Conservation (phyloP, 768 basidiomycete species). For the Boletus reticulatus region DNA sequence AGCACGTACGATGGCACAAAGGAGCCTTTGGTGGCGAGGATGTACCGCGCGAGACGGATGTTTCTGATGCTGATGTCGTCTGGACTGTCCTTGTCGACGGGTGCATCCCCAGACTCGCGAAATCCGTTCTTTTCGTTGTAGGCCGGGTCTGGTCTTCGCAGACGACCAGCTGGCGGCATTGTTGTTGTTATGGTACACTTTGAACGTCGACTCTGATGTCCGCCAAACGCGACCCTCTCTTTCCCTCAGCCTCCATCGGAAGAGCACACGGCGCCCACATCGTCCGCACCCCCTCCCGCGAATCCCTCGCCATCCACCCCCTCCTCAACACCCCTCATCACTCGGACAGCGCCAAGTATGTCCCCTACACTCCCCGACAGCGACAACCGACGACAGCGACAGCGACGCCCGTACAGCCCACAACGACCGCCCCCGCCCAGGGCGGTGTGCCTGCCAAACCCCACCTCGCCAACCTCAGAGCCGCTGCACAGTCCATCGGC, state of each 20-base stretch:
- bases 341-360: slow-evolving; percentile 46
- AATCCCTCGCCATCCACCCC: slow-evolving; percentile 61
- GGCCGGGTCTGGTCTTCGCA: slow-evolving; percentile 10
- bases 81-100: slow-evolving; percentile 15
- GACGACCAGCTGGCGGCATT: background rate
- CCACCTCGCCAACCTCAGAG: slow-evolving; percentile 71
- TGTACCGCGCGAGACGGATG: slow-evolving; percentile 37
- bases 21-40: slow-evolving; percentile 39
- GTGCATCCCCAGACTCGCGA: slow-evolving; percentile 11
- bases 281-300: slow-evolving; percentile 46
- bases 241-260: background rate
- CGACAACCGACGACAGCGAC: slow-evolving; percentile 48
- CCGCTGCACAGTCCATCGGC: slow-evolving; percentile 66
- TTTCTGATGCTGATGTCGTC: slow-evolving; percentile 28
- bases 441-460: slow-evolving; percentile 40
- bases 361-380: slow-evolving; percentile 77
- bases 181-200: background rate
- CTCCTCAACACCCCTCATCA: slow-evolving; percentile 41
- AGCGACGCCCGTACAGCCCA: background rate
- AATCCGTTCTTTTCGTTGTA: slow-evolving; percentile 22
- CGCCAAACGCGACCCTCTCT: slow-evolving; percentile 12
- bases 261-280: slow-evolving; percentile 26
- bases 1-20: slow-evolving; percentile 40
- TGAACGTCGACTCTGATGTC: slow-evolving; percentile 29
- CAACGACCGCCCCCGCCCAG: background rate